Base-by-base conservation (phyloP, 441 rosid genomes). In the Gossypium davidsonii region DNA sequence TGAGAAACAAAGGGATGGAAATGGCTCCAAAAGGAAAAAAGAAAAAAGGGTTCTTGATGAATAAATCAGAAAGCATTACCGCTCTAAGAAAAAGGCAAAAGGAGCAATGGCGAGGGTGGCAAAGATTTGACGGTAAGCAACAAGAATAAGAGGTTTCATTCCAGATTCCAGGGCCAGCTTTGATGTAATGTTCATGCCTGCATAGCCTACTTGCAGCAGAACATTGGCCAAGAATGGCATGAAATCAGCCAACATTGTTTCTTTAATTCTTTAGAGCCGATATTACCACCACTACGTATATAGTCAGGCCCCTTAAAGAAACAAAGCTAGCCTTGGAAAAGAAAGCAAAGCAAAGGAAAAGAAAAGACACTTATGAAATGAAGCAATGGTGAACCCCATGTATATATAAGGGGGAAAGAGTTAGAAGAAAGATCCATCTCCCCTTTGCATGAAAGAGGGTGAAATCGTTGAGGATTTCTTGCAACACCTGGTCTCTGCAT, bases 81-180 rank as follows among this genome's bases (percentile, higher is more conserved):
- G 52, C 73, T 95, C 99, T 14, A 87, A 72, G 81, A 85, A 80
- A 70, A 79, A 80, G 34, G 97, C 97, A 67, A 89, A 85, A 25
- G 99, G 99, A 56, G 81, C 9, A 77, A 87, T 87, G 23, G 89
- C 89, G 57, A 93, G 1, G 76, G 92, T 83, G 77, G 96, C 94
- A 78, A 93, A 85, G 71, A 94, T 82, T 78, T 89, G 97, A 9
- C 98, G 80, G 58, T 92, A 94, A 46, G 92, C 85, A 42, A 90
- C 96, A 37, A 94, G 90, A 66, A 92, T 81, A 64, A 92, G 88
- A 59, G 99, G 97, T 52, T 88, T 90, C 93, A 94, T 87, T 63
- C 98, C 98, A 6, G 89, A 26, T 34, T 94, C 94, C 94, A 94
- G 81, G 53, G 97, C 99, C 75, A 94, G 82, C 79, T 94, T 94